A percentile compares a stretch with the other conserved stretches of the same genome.
phyloP scores from a whole-genome alignment of 1,284 basidiomycete genomes.

The Moniliella sp. region DNA sequence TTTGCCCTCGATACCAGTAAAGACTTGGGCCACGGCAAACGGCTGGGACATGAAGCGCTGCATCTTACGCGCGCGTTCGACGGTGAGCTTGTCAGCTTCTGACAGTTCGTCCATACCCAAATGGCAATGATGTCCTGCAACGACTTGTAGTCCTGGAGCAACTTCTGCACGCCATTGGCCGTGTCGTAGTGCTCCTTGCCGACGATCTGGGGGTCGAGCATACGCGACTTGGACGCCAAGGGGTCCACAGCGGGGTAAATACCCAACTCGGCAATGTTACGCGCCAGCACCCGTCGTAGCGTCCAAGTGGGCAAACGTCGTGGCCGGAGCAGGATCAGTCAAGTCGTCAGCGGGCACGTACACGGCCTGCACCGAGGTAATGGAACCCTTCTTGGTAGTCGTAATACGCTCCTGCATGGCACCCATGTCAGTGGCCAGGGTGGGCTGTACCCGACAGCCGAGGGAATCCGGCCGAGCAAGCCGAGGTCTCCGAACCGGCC shows the following conservation, averaged over 20 bases:
- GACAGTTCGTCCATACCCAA: constrained; percentile 99
- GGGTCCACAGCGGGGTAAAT: constrained; percentile 99
- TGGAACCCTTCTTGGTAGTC: constrained; percentile 99
- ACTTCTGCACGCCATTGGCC: constrained; percentile 86
- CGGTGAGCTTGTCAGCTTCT: constrained; percentile 95
- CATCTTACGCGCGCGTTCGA: constrained; percentile 47
- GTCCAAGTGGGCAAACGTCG: constrained; percentile 98
- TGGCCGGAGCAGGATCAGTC: constrained; percentile 97
- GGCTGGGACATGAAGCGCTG: constrained; percentile 91
- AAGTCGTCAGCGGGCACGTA: constrained; percentile 99
- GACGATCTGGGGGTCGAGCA: constrained; percentile 95
- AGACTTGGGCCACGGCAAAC: constrained; percentile 94
- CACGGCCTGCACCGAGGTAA: constrained; percentile 96
- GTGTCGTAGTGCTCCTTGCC: constrained; percentile 78
- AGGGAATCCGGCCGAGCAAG: constrained; percentile 88
- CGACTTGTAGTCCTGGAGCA: constrained; percentile 98
- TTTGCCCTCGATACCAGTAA: constrained; percentile 93
- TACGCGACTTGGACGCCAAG: constrained; percentile 94
- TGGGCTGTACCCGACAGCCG: constrained; percentile 99
- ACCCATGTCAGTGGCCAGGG: constrained; percentile 98
- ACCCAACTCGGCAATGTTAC: constrained; percentile 96
- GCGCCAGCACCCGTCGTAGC: constrained; percentile 94
- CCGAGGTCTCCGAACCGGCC: constrained; percentile 98
- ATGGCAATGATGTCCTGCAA: constrained; percentile 66
- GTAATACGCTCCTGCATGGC: constrained; percentile 95